Percentiles rank a stretch among this genome's conserved stretches.
phyloP scores from a whole-genome alignment of 768 basidiomycete species.

The Leccinum boreale region DNA sequence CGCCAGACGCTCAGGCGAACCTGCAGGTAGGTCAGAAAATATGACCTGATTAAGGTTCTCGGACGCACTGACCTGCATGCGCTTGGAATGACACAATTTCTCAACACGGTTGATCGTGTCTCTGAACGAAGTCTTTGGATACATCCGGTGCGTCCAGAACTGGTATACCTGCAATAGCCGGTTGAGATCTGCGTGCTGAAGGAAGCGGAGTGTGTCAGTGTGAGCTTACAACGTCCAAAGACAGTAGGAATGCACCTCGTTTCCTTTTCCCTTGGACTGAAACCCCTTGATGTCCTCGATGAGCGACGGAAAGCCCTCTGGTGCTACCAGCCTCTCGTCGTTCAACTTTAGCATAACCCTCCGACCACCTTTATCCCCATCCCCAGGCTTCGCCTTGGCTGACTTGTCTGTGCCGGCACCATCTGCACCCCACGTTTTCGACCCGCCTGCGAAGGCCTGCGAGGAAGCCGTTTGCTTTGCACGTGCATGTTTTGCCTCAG shows the following conservation, averaged over 20 bases:
- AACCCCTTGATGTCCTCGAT: conserved; percentile 75
- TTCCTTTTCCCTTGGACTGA: conserved; percentile 83
- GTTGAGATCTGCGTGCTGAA: conserved; percentile 75
- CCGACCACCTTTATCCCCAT: conserved; percentile 29
- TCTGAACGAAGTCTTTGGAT: conserved; percentile 82
- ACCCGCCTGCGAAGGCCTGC: conserved; percentile 47
- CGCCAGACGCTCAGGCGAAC: conserved; percentile 73
- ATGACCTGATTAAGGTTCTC: not conserved
- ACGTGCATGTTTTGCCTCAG: conserved; percentile 45
- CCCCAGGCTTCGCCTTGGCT: conserved; percentile 8
- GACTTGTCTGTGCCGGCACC: not conserved
- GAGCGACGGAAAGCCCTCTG: conserved; percentile 76
- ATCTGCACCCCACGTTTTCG: conserved; percentile 31
- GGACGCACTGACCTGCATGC: conserved; percentile 67
- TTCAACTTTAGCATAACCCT: conserved; percentile 57
- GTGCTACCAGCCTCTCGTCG: conserved; percentile 68
- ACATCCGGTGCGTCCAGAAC: conserved; percentile 93
- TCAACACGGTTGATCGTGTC: conserved; percentile 87
- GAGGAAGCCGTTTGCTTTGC: conserved; percentile 34
- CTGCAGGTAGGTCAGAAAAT: conserved; percentile 34
- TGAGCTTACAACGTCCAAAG: not conserved
- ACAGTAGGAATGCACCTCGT: conserved; percentile 59
- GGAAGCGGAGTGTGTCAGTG: not conserved
- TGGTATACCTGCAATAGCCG: conserved; percentile 83
- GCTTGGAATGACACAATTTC: conserved; percentile 79